Percentiles rank a stretch among this genome's conserved stretches.
Conservation (phyloP, 208 protist genomes). For the Acanthamoeba castellanii region DNA sequence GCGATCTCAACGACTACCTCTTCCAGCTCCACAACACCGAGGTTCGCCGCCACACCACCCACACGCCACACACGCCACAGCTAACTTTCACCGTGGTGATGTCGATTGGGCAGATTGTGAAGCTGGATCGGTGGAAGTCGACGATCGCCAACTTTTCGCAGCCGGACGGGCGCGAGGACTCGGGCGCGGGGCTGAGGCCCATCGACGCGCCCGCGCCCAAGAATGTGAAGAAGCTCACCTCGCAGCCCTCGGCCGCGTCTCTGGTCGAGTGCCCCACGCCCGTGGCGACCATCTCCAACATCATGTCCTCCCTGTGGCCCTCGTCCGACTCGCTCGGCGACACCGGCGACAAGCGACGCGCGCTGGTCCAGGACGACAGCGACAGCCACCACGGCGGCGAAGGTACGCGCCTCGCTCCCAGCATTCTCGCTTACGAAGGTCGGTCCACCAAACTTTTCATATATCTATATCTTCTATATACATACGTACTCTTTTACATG, state of each 20-base stretch:
- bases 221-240: not conserved
- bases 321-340: not conserved
- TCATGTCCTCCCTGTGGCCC: conserved; percentile 29
- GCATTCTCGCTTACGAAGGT: not conserved
- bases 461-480: not conserved
- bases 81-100: not conserved
- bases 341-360: not conserved
- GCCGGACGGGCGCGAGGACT: conserved; percentile 9
- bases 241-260: not conserved
- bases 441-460: not conserved
- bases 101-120: not conserved
- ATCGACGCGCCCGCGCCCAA: conserved; percentile 12
- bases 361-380: conserved; percentile 9
- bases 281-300: conserved; percentile 19
- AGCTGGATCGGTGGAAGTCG: conserved; percentile 52
- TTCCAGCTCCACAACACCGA: conserved; percentile 24
- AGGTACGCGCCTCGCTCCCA: not conserved
- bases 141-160: conserved; percentile 5
- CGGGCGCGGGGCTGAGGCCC: not conserved
- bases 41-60: not conserved
- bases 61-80: not conserved
- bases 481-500: too few species aligned
- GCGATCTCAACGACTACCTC: conserved; percentile 20
- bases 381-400: not conserved
- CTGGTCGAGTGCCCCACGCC: conserved; percentile 1